These are phyloP conservation scores for Capronia americana DNA, from an alignment of 2,329 filamentous ascomycete species.

Conservation along the genomic window DNA sequence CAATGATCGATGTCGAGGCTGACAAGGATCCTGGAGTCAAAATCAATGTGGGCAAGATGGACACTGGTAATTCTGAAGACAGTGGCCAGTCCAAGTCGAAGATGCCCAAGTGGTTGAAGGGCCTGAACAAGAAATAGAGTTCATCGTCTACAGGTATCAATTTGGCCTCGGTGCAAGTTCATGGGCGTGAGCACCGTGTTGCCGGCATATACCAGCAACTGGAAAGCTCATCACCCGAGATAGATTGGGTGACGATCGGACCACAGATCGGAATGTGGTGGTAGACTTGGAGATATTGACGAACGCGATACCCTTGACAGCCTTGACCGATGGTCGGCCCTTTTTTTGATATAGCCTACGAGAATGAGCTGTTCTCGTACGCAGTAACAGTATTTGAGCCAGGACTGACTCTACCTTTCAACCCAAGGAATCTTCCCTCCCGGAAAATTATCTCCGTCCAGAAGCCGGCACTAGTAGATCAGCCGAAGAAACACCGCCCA, in stretches of 20 bases:
- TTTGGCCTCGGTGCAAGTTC: conserved; percentile 3
- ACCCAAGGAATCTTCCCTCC: not conserved
- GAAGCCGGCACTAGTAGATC: conserved; percentile 7
- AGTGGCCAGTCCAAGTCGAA: conserved; percentile 47
- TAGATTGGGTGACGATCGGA: not conserved
- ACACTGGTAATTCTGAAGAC: conserved; percentile 46
- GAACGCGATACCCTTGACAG: not conserved
- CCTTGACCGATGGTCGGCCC: not conserved
- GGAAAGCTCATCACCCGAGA: not conserved
- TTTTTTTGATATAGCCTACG: not conserved
- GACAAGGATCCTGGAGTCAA: conserved; percentile 43
- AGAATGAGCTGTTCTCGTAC: not conserved
- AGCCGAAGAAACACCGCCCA: conserved; percentile 22
- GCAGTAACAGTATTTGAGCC: not conserved
- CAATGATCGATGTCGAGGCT: conserved; percentile 50
- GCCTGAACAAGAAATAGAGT: conserved; percentile 71
- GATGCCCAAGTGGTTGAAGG: conserved; percentile 75
- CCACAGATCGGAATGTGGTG: not conserved
- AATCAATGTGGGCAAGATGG: conserved; percentile 43
- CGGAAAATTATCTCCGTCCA: conserved; percentile 6
- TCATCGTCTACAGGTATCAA: not conserved
- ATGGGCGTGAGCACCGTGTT: not conserved
- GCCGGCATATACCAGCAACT: not conserved
- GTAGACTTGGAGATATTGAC: conserved; percentile 1
- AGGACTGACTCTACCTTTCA: not conserved